Evolutionary conservation across 2,329 filamentous ascomycete species (phyloP).

Genomic region (Trichoderma harzianum): DNA sequence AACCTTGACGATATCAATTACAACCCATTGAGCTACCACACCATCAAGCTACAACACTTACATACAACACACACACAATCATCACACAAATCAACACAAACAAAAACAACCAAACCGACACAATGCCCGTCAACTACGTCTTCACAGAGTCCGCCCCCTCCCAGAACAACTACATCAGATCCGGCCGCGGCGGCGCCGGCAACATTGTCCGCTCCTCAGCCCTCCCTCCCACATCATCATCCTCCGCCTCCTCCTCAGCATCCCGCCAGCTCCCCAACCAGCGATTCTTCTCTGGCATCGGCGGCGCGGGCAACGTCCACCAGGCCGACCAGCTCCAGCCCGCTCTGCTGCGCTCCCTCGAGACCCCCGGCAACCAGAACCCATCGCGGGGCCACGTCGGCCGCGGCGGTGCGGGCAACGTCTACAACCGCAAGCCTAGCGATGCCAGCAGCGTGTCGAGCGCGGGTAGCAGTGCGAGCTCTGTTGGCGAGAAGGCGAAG

Average conservation of each 20-base stretch:
- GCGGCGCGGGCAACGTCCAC: conserved; percentile 63
- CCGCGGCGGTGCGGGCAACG: conserved; percentile 56
- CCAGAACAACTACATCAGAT: conserved; percentile 41
- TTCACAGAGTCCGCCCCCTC: conserved; percentile 33
- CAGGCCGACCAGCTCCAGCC: conserved; percentile 31
- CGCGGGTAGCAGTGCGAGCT: conserved; percentile 39
- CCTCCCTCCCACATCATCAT: conserved; percentile 29
- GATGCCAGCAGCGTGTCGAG: conserved; percentile 30
- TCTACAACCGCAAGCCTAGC: conserved; percentile 46
- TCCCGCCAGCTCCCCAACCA: conserved; percentile 31
- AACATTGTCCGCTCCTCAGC: conserved; percentile 52
- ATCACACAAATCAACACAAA: background rate
- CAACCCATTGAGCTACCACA: background rate
- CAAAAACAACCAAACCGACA: background rate
- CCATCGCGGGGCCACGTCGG: conserved; percentile 49
- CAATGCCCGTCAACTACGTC: conserved; percentile 32
- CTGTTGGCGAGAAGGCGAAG: conserved; percentile 32
- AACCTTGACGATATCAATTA: background rate
- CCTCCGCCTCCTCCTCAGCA: conserved; percentile 35
- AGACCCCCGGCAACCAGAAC: conserved; percentile 39
- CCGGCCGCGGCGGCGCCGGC: conserved; percentile 54
- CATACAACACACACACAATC: background rate
- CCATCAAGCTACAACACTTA: background rate
- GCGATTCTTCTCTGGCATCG: conserved; percentile 63
- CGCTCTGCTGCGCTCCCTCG: conserved; percentile 40